phyloP scores from a whole-genome alignment of 192 early-diverging fungal species.

The Chytriomyces confervae region DNA sequence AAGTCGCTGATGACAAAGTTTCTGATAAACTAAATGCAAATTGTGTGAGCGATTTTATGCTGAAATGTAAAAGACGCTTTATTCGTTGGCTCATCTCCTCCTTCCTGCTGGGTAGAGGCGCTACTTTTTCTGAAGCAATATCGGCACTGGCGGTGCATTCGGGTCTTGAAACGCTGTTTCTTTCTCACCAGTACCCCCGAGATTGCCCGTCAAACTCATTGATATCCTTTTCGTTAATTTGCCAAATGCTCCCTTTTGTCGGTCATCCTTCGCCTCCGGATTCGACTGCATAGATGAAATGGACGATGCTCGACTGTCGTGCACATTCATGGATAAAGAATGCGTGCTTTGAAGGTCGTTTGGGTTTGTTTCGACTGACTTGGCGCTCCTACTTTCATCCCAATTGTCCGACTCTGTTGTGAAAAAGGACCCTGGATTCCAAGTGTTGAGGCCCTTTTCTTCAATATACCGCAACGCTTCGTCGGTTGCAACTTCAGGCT shows the following conservation, averaged over 20 bases:
- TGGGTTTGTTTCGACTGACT: background rate
- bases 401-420: background rate
- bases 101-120: too few relatives aligned
- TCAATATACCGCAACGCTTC: slow-evolving; percentile 9
- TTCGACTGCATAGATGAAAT: background rate
- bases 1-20: too few relatives aligned
- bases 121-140: background rate
- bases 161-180: background rate
- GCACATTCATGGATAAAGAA: background rate
- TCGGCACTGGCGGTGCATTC: background rate
- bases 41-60: too few relatives aligned
- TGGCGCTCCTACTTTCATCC: slow-evolving; percentile 7
- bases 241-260: background rate
- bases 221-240: background rate
- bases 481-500: background rate
- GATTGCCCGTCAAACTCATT: background rate
- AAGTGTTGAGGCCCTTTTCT: slow-evolving; percentile 1
- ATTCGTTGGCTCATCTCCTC: too few relatives aligned
- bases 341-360: background rate
- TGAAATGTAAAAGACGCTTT: too few relatives aligned
- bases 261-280: background rate
- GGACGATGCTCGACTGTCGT: background rate
- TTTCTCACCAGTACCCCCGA: background rate
- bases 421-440: background rate
- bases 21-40: too few relatives aligned